Evolutionary conservation across 2,329 filamentous ascomycete species (phyloP).

Genomic region (Epichloe uncinata): DNA sequence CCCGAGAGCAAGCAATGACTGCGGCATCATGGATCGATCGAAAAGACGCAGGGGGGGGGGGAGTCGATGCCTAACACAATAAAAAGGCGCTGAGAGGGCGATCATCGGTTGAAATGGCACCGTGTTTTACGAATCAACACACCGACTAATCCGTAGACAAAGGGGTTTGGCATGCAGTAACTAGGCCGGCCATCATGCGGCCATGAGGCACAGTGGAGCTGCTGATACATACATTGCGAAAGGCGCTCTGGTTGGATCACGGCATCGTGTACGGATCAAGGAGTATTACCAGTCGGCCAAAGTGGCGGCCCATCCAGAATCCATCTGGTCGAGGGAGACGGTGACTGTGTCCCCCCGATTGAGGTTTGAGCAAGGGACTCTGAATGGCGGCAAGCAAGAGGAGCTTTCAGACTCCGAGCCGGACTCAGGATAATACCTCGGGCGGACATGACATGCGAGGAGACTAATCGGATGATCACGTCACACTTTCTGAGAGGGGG

Average conservation of each 20-base stretch:
- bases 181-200: conserved; percentile 21
- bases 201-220: no score
- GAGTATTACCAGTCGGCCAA: conserved; percentile 2
- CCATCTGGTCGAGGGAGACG: no score
- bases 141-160: no score
- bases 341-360: no score
- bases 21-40: not conserved
- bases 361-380: no score
- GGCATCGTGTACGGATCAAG: no score
- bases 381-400: not conserved
- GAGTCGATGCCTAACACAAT: conserved; percentile 9
- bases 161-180: conserved; percentile 5
- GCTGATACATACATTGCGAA: no score
- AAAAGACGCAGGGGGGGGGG: not conserved
- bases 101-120: conserved; percentile 7
- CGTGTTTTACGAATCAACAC: no score
- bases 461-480: conserved; percentile 7
- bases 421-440: not conserved
- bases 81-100: conserved; percentile 3
- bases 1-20: not conserved
- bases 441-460: not conserved
- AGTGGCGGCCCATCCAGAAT: no score
- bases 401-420: not conserved
- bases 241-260: no score
- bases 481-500: conserved; percentile 4